Base-by-base conservation (phyloP, 2,329 filamentous ascomycete genomes). In the Fusarium foetens region DNA sequence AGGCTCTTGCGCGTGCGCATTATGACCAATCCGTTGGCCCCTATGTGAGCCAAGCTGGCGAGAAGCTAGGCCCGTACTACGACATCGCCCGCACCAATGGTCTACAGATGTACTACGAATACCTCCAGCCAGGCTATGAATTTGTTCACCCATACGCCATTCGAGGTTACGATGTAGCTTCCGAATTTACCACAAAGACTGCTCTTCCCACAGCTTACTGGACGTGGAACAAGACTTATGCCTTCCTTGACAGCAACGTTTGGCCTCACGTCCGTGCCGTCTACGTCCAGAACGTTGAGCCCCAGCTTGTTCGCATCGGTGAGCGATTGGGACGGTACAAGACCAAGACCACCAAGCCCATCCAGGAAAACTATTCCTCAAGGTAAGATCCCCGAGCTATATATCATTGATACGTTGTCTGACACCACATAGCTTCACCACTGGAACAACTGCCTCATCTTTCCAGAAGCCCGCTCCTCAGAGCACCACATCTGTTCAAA, bases 231-330 rank as follows among this genome's bases (percentile, higher is more conserved):
- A 90, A 90, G 66, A 88, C 89, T 0, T 89, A 90, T 65, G 83
- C 87, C 17, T 95, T 98, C 77, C 83, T 97, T 38, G 89, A 94
- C 64, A 89, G 89, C 51, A 91, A 90, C 4, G 84, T 98, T 21
- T 96, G 93, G 92, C 95, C 95, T 4, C 91, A 92, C 72, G 71
- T 98, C 16, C 90, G 92, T 31, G 87, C 93, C 19, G 84, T 98
- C 9, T 98, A 98, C 78, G 89, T 91, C 16, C 91, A 97, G 78
- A 97, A 97, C 76, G 95, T 99, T 7, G 95, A 98, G 83, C 97
- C 97, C 19, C 97, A 99, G 81, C 87, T 99, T 19, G 89, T 95
- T 63, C 94, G 94, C 76, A 98, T 99, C 77, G 93, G 94, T 17
- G 93, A 98, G 83, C 91, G 95, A 49, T 88, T 99, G 16, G 95